phyloP scores from a whole-genome alignment of 2,329 filamentous ascomycete genomes.

The Zymoseptoria crescenta region DNA sequence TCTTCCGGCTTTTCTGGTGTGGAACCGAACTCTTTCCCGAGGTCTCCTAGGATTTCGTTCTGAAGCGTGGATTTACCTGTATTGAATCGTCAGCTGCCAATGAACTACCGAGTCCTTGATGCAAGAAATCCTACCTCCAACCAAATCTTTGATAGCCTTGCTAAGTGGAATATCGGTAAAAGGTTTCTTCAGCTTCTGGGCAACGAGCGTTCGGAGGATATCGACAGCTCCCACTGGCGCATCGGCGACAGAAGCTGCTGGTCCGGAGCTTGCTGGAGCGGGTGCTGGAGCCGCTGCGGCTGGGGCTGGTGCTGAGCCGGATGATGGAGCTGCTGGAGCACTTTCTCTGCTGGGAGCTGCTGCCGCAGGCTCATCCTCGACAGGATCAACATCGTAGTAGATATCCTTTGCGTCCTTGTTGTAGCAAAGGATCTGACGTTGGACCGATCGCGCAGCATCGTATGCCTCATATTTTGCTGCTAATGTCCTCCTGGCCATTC shows the following conservation, averaged over 20 bases:
- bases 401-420: conserved; percentile 99
- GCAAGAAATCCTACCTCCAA: conserved; percentile 64
- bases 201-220: conserved; percentile 79
- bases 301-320: conserved; percentile 44
- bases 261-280: conserved; percentile 65
- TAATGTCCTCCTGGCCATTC: conserved; percentile 93
- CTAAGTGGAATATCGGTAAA: conserved; percentile 79
- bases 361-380: conserved; percentile 69
- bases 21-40: conserved; percentile 97
- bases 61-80: conserved; percentile 95
- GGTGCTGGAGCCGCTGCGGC: conserved; percentile 48
- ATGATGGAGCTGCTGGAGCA: conserved; percentile 36
- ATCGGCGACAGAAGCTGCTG: conserved; percentile 79
- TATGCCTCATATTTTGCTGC: conserved; percentile 98
- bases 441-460: conserved; percentile 91
- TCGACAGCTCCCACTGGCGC: conserved; percentile 81
- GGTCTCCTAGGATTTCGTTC: conserved; percentile 94
- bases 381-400: conserved; percentile 95
- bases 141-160: conserved; percentile 97
- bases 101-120: not conserved
- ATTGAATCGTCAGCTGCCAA: not conserved
- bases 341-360: conserved; percentile 47
- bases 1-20: conserved; percentile 98
- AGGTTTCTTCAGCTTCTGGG: conserved; percentile 96
- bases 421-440: conserved; percentile 97